Percentiles rank a stretch among this genome's conserved stretches.
These are phyloP conservation scores for Aspergillus sp. DNA, from an alignment of 2,329 filamentous ascomycete genomes.

Conservation along the genomic window DNA sequence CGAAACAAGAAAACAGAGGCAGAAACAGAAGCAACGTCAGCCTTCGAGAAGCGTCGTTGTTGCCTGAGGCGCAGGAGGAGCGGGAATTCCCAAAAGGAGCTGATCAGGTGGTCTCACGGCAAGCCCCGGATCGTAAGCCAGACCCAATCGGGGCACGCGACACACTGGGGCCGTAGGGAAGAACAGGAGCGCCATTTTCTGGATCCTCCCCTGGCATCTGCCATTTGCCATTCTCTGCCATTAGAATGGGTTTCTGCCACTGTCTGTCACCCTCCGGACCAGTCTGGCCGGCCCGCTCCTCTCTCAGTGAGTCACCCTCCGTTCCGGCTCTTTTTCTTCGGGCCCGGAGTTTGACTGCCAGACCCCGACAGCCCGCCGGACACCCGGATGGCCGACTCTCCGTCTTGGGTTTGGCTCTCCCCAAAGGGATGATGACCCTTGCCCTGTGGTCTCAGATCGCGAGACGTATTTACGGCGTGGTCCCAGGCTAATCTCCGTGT, in stretches of 20 bases:
- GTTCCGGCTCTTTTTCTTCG: conserved; percentile 19
- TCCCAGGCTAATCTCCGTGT: neutral
- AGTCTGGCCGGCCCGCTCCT: conserved; percentile 1
- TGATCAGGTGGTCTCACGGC: conserved; percentile 19
- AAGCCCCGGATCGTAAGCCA: conserved; percentile 15
- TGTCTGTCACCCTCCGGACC: neutral
- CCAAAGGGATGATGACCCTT: neutral
- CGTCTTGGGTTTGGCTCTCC: neutral
- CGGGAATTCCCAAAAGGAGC: neutral
- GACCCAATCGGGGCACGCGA: conserved; percentile 19
- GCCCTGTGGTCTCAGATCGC: neutral
- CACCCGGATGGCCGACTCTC: conserved; percentile 13
- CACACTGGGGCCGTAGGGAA: conserved; percentile 18
- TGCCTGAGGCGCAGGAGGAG: conserved; percentile 14
- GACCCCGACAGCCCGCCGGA: conserved; percentile 10
- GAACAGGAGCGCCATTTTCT: conserved; percentile 17
- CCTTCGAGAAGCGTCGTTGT: conserved; percentile 15
- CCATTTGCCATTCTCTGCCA: conserved; percentile 5
- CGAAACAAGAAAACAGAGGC: neutral
- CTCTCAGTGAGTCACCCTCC: conserved; percentile 10
- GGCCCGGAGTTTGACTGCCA: conserved; percentile 12
- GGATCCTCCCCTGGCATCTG: conserved; percentile 12
- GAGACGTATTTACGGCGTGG: neutral
- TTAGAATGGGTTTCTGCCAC: no score
- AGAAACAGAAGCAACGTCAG: conserved; percentile 12